phyloP scores from a whole-genome alignment of 176 grass and related monocot genomes.

The Poa pratensis region DNA sequence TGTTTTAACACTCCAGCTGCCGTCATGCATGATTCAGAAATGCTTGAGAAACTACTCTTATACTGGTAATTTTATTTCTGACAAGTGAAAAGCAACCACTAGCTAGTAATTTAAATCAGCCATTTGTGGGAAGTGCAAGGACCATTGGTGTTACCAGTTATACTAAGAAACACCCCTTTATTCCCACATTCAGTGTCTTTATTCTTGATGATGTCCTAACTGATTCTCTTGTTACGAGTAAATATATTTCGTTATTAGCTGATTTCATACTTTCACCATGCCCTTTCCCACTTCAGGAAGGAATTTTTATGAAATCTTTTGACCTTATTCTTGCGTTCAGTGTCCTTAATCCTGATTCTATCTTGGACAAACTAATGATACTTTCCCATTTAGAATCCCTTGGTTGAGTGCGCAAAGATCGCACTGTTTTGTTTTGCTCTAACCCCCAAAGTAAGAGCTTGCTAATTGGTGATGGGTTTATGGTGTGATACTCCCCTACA shows the following conservation, averaged over 20 bases:
- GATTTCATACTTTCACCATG: conserved; percentile 40
- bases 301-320: conserved; percentile 49
- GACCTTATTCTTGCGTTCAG: conserved; percentile 51
- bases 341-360: conserved; percentile 41
- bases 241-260: conserved; percentile 30
- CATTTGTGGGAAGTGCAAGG: conserved; percentile 34
- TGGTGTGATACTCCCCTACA: conserved; percentile 43
- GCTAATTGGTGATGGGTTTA: conserved; percentile 48
- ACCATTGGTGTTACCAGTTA: conserved; percentile 26
- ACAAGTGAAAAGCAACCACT: conserved; percentile 32
- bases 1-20: conserved; percentile 2
- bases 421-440: conserved; percentile 42
- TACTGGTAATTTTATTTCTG: background rate
- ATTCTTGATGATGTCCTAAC: conserved; percentile 29
- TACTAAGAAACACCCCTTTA: conserved; percentile 29
- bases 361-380: conserved; percentile 37
- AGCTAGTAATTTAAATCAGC: background rate
- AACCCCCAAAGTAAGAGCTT: conserved; percentile 38
- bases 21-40: background rate
- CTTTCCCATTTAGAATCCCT: conserved; percentile 44
- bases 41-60: background rate
- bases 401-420: conserved; percentile 46
- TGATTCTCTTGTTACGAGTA: conserved; percentile 27
- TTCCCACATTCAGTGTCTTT: conserved; percentile 28
- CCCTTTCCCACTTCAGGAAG: background rate